Percentiles rank a stretch among this genome's conserved stretches.
Conservation (phyloP, 1,284 basidiomycete species). For the Phellinidium pouzarii region DNA sequence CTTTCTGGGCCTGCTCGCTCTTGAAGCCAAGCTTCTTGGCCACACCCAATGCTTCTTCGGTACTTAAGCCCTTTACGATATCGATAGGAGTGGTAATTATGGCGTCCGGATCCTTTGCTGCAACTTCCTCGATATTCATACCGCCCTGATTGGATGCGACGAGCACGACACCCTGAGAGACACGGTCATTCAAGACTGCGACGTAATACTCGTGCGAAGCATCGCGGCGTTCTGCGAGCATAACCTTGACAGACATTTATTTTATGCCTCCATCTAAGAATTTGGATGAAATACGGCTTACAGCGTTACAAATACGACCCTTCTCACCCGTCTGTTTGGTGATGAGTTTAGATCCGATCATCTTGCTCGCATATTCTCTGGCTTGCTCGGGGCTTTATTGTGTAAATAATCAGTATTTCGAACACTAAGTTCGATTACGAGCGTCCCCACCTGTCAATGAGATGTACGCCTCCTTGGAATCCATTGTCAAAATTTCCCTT, state of each 20-base stretch:
- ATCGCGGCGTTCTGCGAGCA: conserved; percentile 94
- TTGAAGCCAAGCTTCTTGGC: conserved; percentile 93
- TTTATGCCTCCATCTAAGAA: conserved; percentile 16
- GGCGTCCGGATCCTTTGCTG: conserved; percentile 91
- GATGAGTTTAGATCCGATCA: conserved; percentile 95
- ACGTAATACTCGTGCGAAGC: conserved; percentile 98
- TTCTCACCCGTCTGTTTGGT: conserved; percentile 97
- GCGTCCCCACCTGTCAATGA: conserved; percentile 73
- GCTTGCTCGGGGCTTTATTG: conserved; percentile 77
- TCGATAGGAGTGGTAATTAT: conserved; percentile 96
- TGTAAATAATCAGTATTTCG: conserved; percentile 9
- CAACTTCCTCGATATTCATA: conserved; percentile 99
- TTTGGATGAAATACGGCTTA: conserved; percentile 32
- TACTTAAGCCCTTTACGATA: conserved; percentile 79
- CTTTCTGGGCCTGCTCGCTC: conserved; percentile 57
- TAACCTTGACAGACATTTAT: conserved; percentile 53
- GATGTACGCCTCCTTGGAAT: conserved; percentile 96
- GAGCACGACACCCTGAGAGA: conserved; percentile 83
- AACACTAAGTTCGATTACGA: conserved; percentile 16
- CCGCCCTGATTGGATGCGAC: conserved; percentile 93
- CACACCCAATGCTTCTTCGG: conserved; percentile 67
- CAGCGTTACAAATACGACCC: conserved; percentile 93
- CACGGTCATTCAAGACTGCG: conserved; percentile 94
- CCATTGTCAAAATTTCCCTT: conserved; percentile 98
- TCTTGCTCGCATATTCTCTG: conserved; percentile 81